Conservation (phyloP, 495 filamentous ascomycete species). For the Chaetomidium leptoderma region DNA sequence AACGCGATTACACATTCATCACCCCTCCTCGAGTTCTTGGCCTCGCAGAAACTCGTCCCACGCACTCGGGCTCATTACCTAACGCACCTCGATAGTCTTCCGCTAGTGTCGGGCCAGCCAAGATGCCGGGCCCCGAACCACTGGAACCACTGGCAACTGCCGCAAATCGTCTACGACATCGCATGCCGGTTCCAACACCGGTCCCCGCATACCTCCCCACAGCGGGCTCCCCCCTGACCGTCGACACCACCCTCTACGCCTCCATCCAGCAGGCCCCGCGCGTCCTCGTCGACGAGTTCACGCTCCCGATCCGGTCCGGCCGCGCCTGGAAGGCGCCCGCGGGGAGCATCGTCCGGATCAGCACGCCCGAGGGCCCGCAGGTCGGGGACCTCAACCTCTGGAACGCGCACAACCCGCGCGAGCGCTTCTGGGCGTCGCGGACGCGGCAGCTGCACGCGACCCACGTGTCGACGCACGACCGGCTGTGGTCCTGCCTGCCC, state of each 20-base stretch:
- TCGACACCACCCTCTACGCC: conserved; percentile 42
- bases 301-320: conserved; percentile 54
- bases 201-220: conserved; percentile 49
- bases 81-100: too few relatives aligned
- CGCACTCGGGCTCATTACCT: too few relatives aligned
- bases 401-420: conserved; percentile 68
- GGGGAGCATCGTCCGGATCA: conserved; percentile 63
- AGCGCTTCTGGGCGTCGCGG: conserved; percentile 73
- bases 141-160: too few relatives aligned
- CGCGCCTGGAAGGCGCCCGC: conserved; percentile 60
- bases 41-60: too few relatives aligned
- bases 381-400: conserved; percentile 81
- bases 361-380: conserved; percentile 69
- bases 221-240: conserved; percentile 39
- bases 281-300: conserved; percentile 38
- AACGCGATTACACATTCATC: too few relatives aligned
- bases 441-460: conserved; percentile 73
- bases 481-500: conserved; percentile 71
- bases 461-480: conserved; percentile 64
- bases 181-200: conserved; percentile 34
- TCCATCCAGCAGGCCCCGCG: conserved; percentile 36
- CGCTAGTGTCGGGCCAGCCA: too few relatives aligned
- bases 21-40: too few relatives aligned
- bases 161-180: background rate
- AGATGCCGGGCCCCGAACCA: background rate